Conservation (phyloP, 2,329 filamentous ascomycete genomes). For the Colletotrichum lentis region DNA sequence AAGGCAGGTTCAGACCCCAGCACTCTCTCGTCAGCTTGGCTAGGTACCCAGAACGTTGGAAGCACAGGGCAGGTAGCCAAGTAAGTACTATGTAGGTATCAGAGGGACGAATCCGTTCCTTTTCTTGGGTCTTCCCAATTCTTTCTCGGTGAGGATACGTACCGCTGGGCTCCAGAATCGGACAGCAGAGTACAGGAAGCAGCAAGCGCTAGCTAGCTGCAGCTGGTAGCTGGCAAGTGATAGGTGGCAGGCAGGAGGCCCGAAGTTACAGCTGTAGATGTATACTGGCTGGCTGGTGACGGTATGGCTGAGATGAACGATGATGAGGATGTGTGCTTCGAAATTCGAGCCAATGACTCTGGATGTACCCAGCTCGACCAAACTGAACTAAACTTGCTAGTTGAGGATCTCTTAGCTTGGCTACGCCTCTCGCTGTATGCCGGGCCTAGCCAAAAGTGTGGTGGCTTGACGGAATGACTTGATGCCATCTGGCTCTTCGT, state of each 20-base stretch:
- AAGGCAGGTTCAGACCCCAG: background rate
- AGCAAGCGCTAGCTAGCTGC: background rate
- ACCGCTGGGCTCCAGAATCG: background rate
- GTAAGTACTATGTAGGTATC: background rate
- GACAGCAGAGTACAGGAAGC: constrained; percentile 1
- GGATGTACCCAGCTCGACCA: background rate
- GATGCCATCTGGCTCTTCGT: background rate
- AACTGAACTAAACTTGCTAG: constrained; percentile 11
- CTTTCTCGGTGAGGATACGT: background rate
- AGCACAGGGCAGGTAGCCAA: constrained; percentile 7
- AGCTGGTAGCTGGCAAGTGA: constrained; percentile 1
- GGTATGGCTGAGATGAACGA: constrained; percentile 8
- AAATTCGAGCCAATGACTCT: background rate
- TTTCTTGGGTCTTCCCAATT: background rate
- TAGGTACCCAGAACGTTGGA: constrained; percentile 1
- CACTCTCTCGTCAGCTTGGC: background rate
- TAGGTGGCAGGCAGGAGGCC: constrained; percentile 12
- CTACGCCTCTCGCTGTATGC: constrained; percentile 28
- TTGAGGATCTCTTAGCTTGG: constrained; percentile 29
- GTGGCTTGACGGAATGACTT: constrained; percentile 21
- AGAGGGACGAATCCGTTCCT: background rate
- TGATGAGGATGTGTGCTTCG: constrained; percentile 8
- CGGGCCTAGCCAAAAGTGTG: constrained; percentile 31
- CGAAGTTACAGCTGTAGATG: constrained; percentile 3
- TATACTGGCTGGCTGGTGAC: constrained; percentile 10